Conservation (phyloP, 2,329 filamentous ascomycete genomes). For the Coniochaeta hoffmannii region DNA sequence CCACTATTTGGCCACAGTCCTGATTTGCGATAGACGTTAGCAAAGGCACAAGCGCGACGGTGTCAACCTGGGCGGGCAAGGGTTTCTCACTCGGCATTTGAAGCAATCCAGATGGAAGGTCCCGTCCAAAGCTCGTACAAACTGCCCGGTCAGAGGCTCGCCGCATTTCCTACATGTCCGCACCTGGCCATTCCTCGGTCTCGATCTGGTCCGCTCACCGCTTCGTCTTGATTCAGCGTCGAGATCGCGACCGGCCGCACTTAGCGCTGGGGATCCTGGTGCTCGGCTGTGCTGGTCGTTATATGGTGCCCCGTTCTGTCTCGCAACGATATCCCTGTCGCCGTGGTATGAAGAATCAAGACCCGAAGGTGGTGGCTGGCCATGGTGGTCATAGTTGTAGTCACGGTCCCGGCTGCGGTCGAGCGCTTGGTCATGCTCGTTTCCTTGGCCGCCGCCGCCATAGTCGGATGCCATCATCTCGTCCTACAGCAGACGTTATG, state of each 20-base stretch:
- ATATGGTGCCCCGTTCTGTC: slow-evolving; percentile 14
- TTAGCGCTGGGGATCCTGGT: slow-evolving; percentile 29
- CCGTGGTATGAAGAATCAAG: slow-evolving; percentile 14
- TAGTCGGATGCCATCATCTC: slow-evolving; percentile 38
- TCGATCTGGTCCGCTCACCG: slow-evolving; percentile 50
- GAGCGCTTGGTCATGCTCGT: background rate
- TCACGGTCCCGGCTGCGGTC: slow-evolving; percentile 12
- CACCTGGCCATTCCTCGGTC: slow-evolving; percentile 44
- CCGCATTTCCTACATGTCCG: slow-evolving; percentile 81
- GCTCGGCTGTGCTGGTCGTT: slow-evolving; percentile 15
- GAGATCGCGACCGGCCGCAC: slow-evolving; percentile 20
- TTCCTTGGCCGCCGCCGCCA: slow-evolving; percentile 22
- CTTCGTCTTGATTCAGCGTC: slow-evolving; percentile 43
- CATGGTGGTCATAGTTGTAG: slow-evolving; percentile 6
- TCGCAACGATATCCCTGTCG: slow-evolving; percentile 15
- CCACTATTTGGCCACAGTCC: slow-evolving; percentile 96
- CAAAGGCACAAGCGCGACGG: slow-evolving; percentile 1
- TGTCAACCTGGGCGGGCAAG: slow-evolving; percentile 2
- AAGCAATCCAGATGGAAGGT: slow-evolving; percentile 98
- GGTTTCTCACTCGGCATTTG: slow-evolving; percentile 73
- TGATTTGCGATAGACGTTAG: slow-evolving; percentile 29
- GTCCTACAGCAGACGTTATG: slow-evolving; percentile 14
- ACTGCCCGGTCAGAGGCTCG: slow-evolving; percentile 84
- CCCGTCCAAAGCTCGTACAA: slow-evolving; percentile 85
- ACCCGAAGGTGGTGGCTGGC: background rate